Evolutionary conservation across 129 eudicot species (phyloP).

Genomic region (Flaveria ramosissima): DNA sequence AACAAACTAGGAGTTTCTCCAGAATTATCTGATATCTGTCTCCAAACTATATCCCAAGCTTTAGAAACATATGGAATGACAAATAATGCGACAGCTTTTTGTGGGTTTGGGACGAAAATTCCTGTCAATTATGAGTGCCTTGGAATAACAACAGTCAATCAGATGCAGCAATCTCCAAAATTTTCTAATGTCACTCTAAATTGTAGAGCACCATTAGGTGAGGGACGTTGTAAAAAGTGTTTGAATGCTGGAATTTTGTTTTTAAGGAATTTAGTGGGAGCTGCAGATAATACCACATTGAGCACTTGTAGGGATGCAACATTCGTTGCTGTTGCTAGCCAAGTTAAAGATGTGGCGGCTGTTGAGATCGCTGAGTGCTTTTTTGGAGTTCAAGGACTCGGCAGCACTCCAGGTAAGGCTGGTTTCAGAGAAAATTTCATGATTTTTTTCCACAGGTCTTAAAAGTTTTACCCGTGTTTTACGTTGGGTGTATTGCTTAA

Average conservation of each 20-base stretch:
- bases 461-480: neutral
- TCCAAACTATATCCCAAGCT: constrained; percentile 58
- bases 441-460: neutral
- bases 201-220: constrained; percentile 61
- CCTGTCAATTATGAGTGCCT: constrained; percentile 80
- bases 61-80: constrained; percentile 73
- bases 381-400: constrained; percentile 74
- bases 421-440: neutral
- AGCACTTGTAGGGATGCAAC: constrained; percentile 97
- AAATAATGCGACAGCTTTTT: constrained; percentile 63
- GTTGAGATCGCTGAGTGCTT: constrained; percentile 74
- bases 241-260: constrained; percentile 72
- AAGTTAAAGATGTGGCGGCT: constrained; percentile 58
- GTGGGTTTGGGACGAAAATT: constrained; percentile 88
- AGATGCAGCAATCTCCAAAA: constrained; percentile 87
- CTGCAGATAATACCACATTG: constrained; percentile 66
- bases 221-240: constrained; percentile 67
- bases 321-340: constrained; percentile 81
- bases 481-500: neutral
- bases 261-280: constrained; percentile 63
- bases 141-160: constrained; percentile 77
- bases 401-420: constrained; percentile 56
- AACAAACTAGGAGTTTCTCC: constrained; percentile 70
- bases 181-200: constrained; percentile 51
- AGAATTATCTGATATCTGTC: constrained; percentile 63